A percentile compares a stretch with the other conserved stretches of the same genome.
These are phyloP conservation scores for Magnolia kwangsiensis DNA, from an alignment of 164 flowering plant species.

Conservation along the genomic window DNA sequence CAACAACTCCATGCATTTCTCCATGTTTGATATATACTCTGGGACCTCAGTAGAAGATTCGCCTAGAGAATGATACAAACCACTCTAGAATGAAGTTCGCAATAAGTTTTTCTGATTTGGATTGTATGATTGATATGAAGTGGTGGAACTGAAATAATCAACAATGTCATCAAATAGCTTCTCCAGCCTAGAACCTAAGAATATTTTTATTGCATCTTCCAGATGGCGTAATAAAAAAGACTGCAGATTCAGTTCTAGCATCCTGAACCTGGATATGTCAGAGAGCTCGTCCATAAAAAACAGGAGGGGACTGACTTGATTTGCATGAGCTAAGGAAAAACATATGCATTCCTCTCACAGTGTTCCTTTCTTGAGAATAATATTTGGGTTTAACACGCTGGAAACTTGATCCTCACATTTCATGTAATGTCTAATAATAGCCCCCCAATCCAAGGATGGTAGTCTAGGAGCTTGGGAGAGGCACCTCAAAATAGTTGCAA, in stretches of 20 bases:
- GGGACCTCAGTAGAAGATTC: no score
- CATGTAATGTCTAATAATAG: no score
- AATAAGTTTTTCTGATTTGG: constrained; percentile 38
- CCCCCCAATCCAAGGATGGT: no score
- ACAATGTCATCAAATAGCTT: constrained; percentile 61
- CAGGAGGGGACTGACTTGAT: constrained; percentile 54
- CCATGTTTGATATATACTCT: no score
- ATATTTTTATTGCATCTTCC: constrained; percentile 47
- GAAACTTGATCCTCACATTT: no score
- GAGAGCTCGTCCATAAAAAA: constrained; percentile 74
- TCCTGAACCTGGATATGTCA: constrained; percentile 68
- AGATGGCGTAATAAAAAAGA: constrained; percentile 56
- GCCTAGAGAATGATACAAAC: no score
- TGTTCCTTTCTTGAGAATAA: no score
- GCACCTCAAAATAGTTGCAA: no score
- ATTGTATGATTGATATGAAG: constrained; percentile 31
- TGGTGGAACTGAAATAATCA: constrained; percentile 38
- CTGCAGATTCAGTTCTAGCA: constrained; percentile 70
- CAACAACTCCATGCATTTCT: no score
- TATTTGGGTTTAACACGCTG: no score
- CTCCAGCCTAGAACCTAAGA: constrained; percentile 65
- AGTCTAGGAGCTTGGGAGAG: no score
- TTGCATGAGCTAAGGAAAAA: constrained; percentile 80
- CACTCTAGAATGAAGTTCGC: constrained; percentile 78
- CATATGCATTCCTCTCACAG: no score